These are phyloP conservation scores for Ophiostoma australiae DNA, from an alignment of 2,329 filamentous ascomycete species.

Conservation along the genomic window DNA sequence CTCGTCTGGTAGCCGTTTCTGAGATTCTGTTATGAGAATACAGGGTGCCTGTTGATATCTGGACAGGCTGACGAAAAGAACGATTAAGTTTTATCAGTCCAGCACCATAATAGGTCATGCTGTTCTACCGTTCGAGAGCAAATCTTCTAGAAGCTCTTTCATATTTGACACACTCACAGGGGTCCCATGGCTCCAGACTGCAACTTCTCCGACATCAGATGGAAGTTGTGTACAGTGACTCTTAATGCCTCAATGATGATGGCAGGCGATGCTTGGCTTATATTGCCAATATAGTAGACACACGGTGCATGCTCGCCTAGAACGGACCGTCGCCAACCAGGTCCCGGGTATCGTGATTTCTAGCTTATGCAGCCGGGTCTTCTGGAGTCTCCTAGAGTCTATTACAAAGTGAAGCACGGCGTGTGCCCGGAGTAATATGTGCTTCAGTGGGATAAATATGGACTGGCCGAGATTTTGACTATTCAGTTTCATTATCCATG, in stretches of 20 bases:
- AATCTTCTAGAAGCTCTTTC: conserved; percentile 8
- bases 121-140: not conserved
- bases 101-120: not conserved
- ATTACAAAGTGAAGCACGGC: not conserved
- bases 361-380: not conserved
- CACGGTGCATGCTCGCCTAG: not conserved
- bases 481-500: too few relatives aligned
- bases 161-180: not conserved
- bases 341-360: not conserved
- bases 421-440: not conserved
- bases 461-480: not conserved
- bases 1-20: too few relatives aligned
- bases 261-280: not conserved
- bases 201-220: not conserved
- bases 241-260: not conserved
- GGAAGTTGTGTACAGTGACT: not conserved
- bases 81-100: not conserved
- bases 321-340: not conserved
- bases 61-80: not conserved
- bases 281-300: not conserved
- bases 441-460: not conserved
- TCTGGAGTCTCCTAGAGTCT: not conserved
- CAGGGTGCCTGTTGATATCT: too few relatives aligned
- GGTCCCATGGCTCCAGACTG: not conserved
- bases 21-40: too few relatives aligned